These are phyloP conservation scores for Cymbopogon citratus DNA, from an alignment of 176 grass and related monocot genomes.

Conservation along the genomic window DNA sequence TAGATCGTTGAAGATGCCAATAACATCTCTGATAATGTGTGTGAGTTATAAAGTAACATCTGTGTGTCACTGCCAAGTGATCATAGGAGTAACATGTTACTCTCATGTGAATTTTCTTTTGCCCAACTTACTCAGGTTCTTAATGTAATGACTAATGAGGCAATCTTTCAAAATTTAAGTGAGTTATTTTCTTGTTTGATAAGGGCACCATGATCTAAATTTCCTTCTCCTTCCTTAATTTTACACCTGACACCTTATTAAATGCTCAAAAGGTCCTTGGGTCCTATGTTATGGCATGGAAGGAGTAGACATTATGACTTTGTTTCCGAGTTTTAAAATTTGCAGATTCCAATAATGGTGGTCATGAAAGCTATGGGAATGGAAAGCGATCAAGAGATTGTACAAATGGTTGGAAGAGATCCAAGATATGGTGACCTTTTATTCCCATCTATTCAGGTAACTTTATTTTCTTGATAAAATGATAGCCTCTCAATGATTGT, in stretches of 20 bases:
- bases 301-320: constrained; percentile 5
- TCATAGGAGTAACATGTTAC: not conserved
- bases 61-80: not conserved
- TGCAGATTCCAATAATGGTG: constrained; percentile 93
- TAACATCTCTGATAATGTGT: not conserved
- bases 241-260: not conserved
- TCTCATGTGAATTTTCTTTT: not conserved
- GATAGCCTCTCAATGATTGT: too few species aligned
- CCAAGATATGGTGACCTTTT: constrained; percentile 73
- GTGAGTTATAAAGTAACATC: not conserved
- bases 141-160: not conserved
- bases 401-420: constrained; percentile 95
- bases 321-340: constrained; percentile 19
- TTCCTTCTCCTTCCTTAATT: not conserved
- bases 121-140: not conserved
- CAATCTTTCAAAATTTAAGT: not conserved
- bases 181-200: not conserved
- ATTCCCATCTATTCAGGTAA: constrained; percentile 85
- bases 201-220: not conserved
- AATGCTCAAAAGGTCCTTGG: not conserved
- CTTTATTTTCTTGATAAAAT: constrained; percentile 9
- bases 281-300: not conserved
- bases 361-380: constrained; percentile 99
- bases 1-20: not conserved
- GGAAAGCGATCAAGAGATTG: constrained; percentile 93